A percentile compares a stretch with the other conserved stretches of the same genome.
Evolutionary conservation across 2,329 filamentous ascomycete genomes (phyloP).

Genomic region (Ceratocystis albifundus): DNA sequence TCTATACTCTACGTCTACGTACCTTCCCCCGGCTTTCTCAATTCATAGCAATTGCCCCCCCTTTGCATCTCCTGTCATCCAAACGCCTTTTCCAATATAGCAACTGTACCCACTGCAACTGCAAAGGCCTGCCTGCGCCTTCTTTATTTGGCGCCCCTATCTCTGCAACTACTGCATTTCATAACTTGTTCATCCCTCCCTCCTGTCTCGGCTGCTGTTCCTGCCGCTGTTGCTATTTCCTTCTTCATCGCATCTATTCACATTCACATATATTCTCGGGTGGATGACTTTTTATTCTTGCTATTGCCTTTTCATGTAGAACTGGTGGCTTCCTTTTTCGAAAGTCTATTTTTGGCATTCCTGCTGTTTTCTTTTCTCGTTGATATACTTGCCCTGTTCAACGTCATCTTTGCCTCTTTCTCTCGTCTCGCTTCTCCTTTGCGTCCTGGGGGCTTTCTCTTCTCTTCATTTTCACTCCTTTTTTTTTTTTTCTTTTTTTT

Average conservation of each 20-base stretch:
- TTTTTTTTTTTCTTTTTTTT: slow-evolving; percentile 10
- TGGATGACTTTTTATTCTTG: background rate
- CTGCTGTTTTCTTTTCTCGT: background rate
- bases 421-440: background rate
- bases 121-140: background rate
- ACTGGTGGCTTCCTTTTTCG: background rate
- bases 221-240: background rate
- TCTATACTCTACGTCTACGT: background rate
- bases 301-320: background rate
- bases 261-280: background rate
- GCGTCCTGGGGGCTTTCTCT: background rate
- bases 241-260: background rate
- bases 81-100: background rate
- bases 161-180: background rate
- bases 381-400: background rate
- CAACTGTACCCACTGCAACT: background rate
- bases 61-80: background rate
- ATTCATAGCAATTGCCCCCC: background rate
- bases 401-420: background rate
- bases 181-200: background rate
- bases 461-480: background rate
- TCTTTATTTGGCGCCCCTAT: background rate
- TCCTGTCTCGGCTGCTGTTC: too few relatives aligned
- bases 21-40: background rate
- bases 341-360: background rate